phyloP scores from a whole-genome alignment of 1,139 yeast species.

The Pichia sp. region DNA sequence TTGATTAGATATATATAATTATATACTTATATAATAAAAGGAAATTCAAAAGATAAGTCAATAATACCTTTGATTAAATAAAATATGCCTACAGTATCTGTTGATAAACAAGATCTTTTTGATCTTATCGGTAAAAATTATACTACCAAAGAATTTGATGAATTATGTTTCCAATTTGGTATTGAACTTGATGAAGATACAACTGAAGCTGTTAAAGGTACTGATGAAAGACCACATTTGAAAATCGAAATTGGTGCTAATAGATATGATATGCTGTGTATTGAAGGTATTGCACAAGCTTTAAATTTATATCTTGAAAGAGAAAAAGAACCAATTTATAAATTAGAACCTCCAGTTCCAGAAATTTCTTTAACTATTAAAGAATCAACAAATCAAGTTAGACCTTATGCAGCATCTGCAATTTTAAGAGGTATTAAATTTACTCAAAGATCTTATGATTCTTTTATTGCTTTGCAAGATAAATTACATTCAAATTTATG shows the following conservation, averaged over 20 bases:
- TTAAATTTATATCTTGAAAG: slow-evolving; percentile 84
- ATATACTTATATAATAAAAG: no score
- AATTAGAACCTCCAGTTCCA: slow-evolving; percentile 55
- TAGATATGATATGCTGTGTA: slow-evolving; percentile 95
- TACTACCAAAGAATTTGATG: slow-evolving; percentile 91
- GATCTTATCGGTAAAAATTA: slow-evolving; percentile 72
- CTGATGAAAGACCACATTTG: slow-evolving; percentile 87
- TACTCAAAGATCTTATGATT: slow-evolving; percentile 80
- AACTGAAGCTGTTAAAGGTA: slow-evolving; percentile 68
- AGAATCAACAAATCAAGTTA: slow-evolving; percentile 60
- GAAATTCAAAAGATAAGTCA: no score
- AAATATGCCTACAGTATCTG: slow-evolving; percentile 91
- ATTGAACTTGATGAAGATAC: slow-evolving; percentile 96
- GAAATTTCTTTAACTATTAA: slow-evolving; percentile 64
- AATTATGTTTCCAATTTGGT: slow-evolving; percentile 95
- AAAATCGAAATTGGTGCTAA: slow-evolving; percentile 98
- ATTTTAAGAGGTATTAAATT: slow-evolving; percentile 77
- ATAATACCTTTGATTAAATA: not conserved
- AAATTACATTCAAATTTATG: slow-evolving; percentile 92
- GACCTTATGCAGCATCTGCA: slow-evolving; percentile 96
- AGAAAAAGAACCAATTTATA: slow-evolving; percentile 58
- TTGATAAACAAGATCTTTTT: slow-evolving; percentile 88
- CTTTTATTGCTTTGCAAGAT: slow-evolving; percentile 94
- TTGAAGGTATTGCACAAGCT: slow-evolving; percentile 96
- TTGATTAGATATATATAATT: no score